phyloP scores from a whole-genome alignment of 2,329 filamentous ascomycete genomes.

The Apiospora rasikravindrae region DNA sequence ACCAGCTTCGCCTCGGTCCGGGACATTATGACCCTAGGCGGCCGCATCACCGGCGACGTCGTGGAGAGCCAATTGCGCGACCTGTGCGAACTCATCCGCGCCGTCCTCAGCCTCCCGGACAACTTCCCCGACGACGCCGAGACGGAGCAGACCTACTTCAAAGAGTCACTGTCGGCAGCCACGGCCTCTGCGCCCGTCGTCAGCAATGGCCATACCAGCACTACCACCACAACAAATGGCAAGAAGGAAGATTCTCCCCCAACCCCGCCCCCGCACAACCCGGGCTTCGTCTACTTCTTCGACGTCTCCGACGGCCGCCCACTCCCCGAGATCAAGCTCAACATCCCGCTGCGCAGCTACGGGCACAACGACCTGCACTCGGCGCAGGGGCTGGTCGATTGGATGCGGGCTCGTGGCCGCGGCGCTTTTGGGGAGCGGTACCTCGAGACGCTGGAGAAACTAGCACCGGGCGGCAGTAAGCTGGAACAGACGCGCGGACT shows the following conservation, averaged over 20 bases:
- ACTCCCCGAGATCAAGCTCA: constrained; percentile 22
- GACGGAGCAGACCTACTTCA: neutral
- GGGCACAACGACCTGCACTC: constrained; percentile 19
- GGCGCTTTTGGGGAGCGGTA: neutral
- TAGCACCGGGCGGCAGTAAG: too few species aligned
- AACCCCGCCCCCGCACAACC: neutral
- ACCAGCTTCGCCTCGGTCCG: constrained; percentile 25
- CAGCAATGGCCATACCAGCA: too few species aligned
- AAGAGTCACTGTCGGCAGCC: too few species aligned
- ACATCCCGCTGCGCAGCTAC: constrained; percentile 22
- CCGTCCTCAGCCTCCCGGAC: constrained; percentile 22
- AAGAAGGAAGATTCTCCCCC: neutral
- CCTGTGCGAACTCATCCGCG: neutral
- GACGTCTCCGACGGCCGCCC: constrained; percentile 23
- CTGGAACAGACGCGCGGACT: too few species aligned
- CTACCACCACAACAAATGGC: neutral
- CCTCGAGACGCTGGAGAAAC: too few species aligned
- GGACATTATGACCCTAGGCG: constrained; percentile 26
- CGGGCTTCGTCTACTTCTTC: constrained; percentile 26
- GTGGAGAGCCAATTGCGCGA: neutral
- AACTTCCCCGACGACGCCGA: constrained; percentile 23
- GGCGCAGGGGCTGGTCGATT: constrained; percentile 21
- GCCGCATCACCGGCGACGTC: constrained; percentile 20
- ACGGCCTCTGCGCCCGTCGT: neutral
- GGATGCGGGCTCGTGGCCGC: constrained; percentile 23